A percentile compares a stretch with the other conserved stretches of the same genome.
Conservation (phyloP, 169 alveolate genomes). For the Eimeria maxima region DNA sequence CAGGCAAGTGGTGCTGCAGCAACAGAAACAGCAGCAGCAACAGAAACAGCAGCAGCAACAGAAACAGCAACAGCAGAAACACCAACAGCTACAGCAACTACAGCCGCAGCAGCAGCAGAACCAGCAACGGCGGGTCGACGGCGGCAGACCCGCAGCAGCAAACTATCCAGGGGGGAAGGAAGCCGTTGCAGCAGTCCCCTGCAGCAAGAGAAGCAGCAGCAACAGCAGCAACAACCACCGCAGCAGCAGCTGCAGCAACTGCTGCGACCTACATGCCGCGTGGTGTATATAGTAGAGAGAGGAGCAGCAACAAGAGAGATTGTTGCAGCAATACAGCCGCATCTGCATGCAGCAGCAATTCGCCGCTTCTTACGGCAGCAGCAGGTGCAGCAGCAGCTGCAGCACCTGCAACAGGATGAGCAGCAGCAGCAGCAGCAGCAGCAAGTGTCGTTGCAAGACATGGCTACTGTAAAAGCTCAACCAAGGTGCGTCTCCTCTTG, state of each 20-base stretch:
- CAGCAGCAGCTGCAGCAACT: conserved; percentile 30
- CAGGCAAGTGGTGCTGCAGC: neutral
- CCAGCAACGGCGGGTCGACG: neutral
- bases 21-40: conserved; percentile 3
- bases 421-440: conserved; percentile 10
- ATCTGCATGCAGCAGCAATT: conserved; percentile 11
- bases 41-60: conserved; percentile 15
- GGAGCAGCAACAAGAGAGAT: conserved; percentile 13
- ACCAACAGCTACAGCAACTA: conserved; percentile 11
- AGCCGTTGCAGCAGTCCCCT: conserved; percentile 9
- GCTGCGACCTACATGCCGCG: conserved; percentile 40
- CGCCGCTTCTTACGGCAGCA: conserved; percentile 51
- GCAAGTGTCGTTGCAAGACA: neutral
- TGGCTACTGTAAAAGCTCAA: conserved; percentile 2
- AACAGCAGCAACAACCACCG: conserved; percentile 6
- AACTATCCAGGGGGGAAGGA: neutral
- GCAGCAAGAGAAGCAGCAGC: conserved; percentile 57
- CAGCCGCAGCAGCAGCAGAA: neutral
- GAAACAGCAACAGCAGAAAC: conserved; percentile 14
- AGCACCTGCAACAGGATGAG: conserved; percentile 34
- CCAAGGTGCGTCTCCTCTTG: conserved; percentile 27
- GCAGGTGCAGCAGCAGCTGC: conserved; percentile 37
- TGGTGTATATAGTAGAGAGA: conserved; percentile 30
- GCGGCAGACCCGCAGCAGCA: neutral
- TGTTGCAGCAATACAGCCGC: conserved; percentile 18